Evolutionary conservation across 352 stramenopile genomes (phyloP).

Genomic region (Phytophthora sojae): DNA sequence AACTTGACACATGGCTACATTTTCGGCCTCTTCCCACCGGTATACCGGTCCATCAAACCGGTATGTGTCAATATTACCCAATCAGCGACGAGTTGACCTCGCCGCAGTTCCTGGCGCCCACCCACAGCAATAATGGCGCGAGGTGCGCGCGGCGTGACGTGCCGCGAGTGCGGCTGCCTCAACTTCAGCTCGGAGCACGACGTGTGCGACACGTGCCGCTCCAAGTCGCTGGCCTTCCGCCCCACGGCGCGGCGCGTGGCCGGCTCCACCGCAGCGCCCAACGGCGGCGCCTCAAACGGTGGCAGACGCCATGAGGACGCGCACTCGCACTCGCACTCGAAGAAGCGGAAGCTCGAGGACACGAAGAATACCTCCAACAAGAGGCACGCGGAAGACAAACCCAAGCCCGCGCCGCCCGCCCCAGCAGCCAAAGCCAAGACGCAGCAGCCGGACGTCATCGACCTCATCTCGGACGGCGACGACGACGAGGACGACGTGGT

Average conservation of each 20-base stretch:
- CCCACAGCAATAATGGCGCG: conserved; percentile 24
- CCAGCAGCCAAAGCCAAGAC: not conserved
- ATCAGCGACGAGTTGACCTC: conserved; percentile 1
- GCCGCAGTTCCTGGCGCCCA: not conserved
- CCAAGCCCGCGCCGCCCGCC: not conserved
- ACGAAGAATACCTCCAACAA: not conserved
- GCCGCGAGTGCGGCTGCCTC: conserved; percentile 53
- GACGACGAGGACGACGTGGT: conserved; percentile 9
- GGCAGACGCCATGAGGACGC: not conserved
- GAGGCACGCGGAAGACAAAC: not conserved
- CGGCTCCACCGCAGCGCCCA: not conserved
- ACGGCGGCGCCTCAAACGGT: not conserved
- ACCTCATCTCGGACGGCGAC: conserved; percentile 36
- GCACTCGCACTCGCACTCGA: not conserved
- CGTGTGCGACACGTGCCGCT: conserved; percentile 44
- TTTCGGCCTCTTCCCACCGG: not conserved
- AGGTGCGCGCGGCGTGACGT: conserved; percentile 34
- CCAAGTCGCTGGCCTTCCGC: conserved; percentile 14
- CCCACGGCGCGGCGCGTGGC: conserved; percentile 11
- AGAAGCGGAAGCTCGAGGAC: not conserved
- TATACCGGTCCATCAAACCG: not conserved
- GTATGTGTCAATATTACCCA: conserved; percentile 8
- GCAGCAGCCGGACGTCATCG: conserved; percentile 26
- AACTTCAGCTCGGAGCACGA: conserved; percentile 48
- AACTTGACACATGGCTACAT: conserved; percentile 24